Evolutionary conservation across 2,329 filamentous ascomycete species (phyloP).

Genomic region (Neophaeococcomyces aloes): DNA sequence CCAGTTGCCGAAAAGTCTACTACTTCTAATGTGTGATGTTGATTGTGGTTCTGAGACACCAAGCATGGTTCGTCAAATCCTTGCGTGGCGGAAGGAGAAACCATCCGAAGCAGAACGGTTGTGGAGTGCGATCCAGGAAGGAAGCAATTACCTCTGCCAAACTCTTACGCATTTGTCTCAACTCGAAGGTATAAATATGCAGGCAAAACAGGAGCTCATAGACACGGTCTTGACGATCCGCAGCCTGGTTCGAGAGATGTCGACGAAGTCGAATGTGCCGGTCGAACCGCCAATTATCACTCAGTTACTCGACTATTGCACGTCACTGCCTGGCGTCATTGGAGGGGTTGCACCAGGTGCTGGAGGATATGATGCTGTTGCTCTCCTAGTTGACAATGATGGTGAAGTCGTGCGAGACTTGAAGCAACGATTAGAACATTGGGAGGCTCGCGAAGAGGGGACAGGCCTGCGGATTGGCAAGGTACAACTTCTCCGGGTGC

Average conservation of each 20-base stretch:
- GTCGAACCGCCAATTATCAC: conserved; percentile 87
- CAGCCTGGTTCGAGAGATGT: conserved; percentile 64
- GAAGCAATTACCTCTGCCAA: conserved; percentile 60
- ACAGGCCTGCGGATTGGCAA: conserved; percentile 36
- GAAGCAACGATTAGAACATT: conserved; percentile 52
- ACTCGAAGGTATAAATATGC: conserved; percentile 34
- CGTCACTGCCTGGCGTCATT: conserved; percentile 63
- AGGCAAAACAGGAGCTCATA: conserved; percentile 44
- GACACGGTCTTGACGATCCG: conserved; percentile 43
- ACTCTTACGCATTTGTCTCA: conserved; percentile 47
- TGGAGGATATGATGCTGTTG: conserved; percentile 84
- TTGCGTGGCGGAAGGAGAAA: conserved; percentile 65
- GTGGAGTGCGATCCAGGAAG: conserved; percentile 63
- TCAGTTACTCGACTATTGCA: conserved; percentile 65
- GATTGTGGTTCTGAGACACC: conserved; percentile 90
- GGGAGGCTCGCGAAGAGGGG: conserved; percentile 42
- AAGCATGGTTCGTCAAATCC: conserved; percentile 86
- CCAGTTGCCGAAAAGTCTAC: conserved; percentile 59
- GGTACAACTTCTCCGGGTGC: conserved; percentile 36
- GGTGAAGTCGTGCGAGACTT: conserved; percentile 52
- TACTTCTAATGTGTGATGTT: conserved; percentile 88
- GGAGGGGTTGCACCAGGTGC: conserved; percentile 90
- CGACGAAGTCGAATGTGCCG: conserved; percentile 60
- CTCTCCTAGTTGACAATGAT: conserved; percentile 66
- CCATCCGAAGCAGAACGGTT: conserved; percentile 54